Evolutionary conservation across 495 filamentous ascomycete genomes (phyloP).

Genomic region (Penicillium taxi): DNA sequence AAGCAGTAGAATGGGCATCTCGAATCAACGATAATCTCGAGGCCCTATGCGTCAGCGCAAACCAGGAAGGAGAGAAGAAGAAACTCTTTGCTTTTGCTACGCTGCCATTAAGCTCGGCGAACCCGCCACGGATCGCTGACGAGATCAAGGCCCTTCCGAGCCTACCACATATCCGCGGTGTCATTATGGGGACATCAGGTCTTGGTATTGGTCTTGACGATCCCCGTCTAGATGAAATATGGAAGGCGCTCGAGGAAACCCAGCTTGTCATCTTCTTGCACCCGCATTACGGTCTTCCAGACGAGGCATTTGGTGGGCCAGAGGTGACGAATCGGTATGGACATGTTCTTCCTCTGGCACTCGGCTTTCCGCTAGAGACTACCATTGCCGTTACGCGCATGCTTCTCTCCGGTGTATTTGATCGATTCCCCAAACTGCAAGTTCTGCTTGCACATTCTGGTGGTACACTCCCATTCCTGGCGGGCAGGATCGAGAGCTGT

Average conservation of each 20-base stretch:
- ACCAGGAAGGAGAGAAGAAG: constrained; percentile 36
- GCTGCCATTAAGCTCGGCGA: constrained; percentile 65
- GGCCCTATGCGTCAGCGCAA: constrained; percentile 50
- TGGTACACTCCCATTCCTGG: constrained; percentile 81
- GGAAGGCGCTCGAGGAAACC: constrained; percentile 55
- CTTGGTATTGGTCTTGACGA: constrained; percentile 81
- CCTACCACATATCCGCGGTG: constrained; percentile 64
- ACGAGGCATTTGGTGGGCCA: constrained; percentile 61
- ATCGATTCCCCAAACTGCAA: constrained; percentile 59
- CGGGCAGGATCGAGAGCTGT: constrained; percentile 83
- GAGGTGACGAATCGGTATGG: constrained; percentile 57
- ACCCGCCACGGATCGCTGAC: constrained; percentile 45
- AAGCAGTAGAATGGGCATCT: constrained; percentile 54
- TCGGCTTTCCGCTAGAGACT: constrained; percentile 91
- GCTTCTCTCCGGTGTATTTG: constrained; percentile 78
- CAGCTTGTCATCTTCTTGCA: constrained; percentile 72
- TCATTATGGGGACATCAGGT: constrained; percentile 83
- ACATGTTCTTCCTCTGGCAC: constrained; percentile 75
- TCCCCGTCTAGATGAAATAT: constrained; percentile 58
- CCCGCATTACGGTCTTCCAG: constrained; percentile 85
- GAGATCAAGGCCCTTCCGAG: constrained; percentile 55
- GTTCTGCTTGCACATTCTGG: constrained; percentile 84
- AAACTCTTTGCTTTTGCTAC: constrained; percentile 72
- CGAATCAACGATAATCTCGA: constrained; percentile 73
- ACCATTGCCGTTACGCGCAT: constrained; percentile 87